Conservation (phyloP, 2,329 filamentous ascomycete species). For the Colletotrichum sp. region DNA sequence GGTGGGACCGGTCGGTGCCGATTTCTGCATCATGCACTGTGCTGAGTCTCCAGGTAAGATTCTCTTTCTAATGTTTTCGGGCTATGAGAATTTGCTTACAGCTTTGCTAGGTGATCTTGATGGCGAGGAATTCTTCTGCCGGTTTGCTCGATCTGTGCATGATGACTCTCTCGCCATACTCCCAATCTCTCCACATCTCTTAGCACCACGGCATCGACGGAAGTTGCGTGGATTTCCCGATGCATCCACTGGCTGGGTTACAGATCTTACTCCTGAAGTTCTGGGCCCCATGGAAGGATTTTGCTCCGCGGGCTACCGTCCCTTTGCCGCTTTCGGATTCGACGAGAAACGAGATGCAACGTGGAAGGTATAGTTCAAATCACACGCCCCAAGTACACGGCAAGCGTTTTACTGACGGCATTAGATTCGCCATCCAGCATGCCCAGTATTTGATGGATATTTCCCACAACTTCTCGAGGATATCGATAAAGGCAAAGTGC, state of each 20-base stretch:
- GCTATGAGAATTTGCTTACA: too few relatives aligned
- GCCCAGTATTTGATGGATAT: background rate
- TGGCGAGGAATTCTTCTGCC: background rate
- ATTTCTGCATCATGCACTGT: background rate
- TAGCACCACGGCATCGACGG: background rate
- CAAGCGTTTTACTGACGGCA: background rate
- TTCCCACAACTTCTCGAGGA: too few relatives aligned
- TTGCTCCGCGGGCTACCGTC: fast-evolving
- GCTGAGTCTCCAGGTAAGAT: background rate
- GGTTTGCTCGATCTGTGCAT: background rate
- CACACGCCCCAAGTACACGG: too few relatives aligned
- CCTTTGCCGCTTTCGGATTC: background rate
- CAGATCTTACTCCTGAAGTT: background rate
- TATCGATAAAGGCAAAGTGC: too few relatives aligned
- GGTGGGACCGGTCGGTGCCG: fast-evolving
- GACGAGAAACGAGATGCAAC: background rate
- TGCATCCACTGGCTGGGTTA: background rate
- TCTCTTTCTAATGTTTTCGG: too few relatives aligned
- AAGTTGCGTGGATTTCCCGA: background rate
- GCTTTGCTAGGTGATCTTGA: background rate
- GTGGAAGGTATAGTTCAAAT: background rate
- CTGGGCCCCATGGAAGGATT: background rate
- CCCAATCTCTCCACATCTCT: background rate
- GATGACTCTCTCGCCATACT: background rate
- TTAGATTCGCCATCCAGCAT: background rate